Percentiles rank a stretch among this genome's conserved stretches.
Conservation (phyloP, 192 early-diverging fungal genomes). For the Kickxella alabastrina region DNA sequence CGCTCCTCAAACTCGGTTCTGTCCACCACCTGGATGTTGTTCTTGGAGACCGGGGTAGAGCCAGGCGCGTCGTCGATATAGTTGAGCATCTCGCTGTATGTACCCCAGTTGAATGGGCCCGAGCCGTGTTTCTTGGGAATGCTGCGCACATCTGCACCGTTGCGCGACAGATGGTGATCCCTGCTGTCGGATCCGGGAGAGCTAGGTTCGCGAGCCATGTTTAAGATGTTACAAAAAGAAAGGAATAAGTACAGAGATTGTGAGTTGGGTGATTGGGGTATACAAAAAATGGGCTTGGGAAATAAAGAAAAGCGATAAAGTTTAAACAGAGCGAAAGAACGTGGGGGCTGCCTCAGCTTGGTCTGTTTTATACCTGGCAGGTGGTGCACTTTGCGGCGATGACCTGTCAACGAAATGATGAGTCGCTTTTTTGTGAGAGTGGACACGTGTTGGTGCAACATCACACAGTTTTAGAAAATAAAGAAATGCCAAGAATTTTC, state of each 20-base stretch:
- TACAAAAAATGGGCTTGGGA: neutral
- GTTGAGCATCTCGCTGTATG: slow-evolving; percentile 1
- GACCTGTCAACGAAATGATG: no score
- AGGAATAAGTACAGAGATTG: neutral
- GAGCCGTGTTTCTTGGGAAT: slow-evolving; percentile 27
- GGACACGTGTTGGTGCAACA: no score
- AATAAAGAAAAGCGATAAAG: neutral
- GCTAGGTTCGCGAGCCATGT: neutral
- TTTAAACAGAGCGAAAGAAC: neutral
- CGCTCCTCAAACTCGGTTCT: neutral
- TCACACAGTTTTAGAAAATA: no score
- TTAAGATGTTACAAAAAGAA: neutral
- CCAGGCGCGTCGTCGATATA: slow-evolving; percentile 6
- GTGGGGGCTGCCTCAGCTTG: no score
- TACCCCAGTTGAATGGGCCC: slow-evolving; percentile 32
- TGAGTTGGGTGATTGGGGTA: neutral
- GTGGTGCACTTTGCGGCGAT: no score
- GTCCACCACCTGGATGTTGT: neutral
- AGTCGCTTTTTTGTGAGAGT: no score
- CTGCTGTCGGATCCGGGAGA: slow-evolving; percentile 16
- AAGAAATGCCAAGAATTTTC: no score
- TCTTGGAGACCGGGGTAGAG: neutral
- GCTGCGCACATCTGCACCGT: slow-evolving; percentile 17
- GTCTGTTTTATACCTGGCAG: no score
- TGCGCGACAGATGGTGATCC: slow-evolving; percentile 32